A percentile compares a stretch with the other conserved stretches of the same genome.
phyloP scores from a whole-genome alignment of 2,329 filamentous ascomycete species.

The Exophiala sp. region DNA sequence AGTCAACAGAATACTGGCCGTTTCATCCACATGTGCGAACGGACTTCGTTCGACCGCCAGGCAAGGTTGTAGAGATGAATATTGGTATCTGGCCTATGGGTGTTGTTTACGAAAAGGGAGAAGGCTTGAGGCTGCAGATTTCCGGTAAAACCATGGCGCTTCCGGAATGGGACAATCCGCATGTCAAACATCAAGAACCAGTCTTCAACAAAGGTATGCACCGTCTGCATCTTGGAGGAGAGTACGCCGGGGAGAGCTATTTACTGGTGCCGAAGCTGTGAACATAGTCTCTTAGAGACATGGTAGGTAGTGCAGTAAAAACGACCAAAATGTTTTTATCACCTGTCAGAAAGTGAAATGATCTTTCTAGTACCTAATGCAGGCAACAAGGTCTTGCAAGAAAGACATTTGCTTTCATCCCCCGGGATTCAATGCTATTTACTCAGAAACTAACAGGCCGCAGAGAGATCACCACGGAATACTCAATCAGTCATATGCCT shows the following conservation, averaged over 20 bases:
- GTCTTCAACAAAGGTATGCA: constrained; percentile 10
- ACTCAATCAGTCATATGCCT: neutral
- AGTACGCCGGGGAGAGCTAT: constrained; percentile 10
- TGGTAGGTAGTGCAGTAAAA: too few relatives aligned
- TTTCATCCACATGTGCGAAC: constrained; percentile 41
- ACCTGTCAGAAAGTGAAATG: neutral
- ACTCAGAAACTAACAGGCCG: too few relatives aligned
- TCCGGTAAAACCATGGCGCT: constrained; percentile 16
- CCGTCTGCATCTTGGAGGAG: constrained; percentile 8
- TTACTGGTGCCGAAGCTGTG: constrained; percentile 8
- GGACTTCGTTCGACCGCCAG: constrained; percentile 38
- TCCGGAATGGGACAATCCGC: constrained; percentile 16
- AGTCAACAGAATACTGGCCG: constrained; percentile 34
- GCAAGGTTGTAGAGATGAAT: constrained; percentile 44
- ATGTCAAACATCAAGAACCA: constrained; percentile 7
- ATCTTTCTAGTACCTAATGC: too few relatives aligned
- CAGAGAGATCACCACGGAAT: too few relatives aligned
- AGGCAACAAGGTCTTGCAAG: too few relatives aligned
- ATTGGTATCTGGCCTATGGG: constrained; percentile 51
- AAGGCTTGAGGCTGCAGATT: constrained; percentile 24
- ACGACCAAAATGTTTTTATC: neutral
- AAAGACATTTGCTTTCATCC: too few relatives aligned
- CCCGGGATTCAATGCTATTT: too few relatives aligned
- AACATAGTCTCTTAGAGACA: neutral
- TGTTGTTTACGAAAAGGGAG: constrained; percentile 45